Conservation (phyloP, 306 rosid genomes). For the Senna siamea region DNA sequence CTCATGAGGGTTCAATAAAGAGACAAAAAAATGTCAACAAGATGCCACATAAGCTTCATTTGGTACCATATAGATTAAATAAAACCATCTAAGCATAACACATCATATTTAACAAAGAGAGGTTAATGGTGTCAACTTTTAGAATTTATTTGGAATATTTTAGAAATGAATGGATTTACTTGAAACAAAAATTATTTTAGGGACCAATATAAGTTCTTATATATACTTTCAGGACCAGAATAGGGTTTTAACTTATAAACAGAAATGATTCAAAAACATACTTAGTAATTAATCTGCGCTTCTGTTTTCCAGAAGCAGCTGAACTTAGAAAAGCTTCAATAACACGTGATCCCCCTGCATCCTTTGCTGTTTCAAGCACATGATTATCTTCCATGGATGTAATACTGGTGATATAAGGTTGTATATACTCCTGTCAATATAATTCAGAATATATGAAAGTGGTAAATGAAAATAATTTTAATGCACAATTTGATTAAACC, state of each 20-base stretch:
- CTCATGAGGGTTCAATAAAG: too few species aligned
- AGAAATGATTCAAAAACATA: conserved; percentile 46
- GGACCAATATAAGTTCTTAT: too few species aligned
- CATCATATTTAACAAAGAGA: too few species aligned
- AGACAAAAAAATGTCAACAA: too few species aligned
- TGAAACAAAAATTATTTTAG: too few species aligned
- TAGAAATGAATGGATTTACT: too few species aligned
- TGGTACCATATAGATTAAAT: too few species aligned
- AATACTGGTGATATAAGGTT: conserved; percentile 71
- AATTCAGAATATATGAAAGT: conserved; percentile 8
- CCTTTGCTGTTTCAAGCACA: conserved; percentile 69
- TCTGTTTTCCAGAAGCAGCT: conserved; percentile 69
- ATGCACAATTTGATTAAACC: conserved; percentile 13
- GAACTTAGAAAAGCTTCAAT: conserved; percentile 85
- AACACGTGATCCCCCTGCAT: conserved; percentile 76
- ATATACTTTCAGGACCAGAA: too few species aligned
- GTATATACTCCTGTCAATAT: conserved; percentile 63
- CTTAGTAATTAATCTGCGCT: conserved; percentile 72
- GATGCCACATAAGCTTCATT: too few species aligned
- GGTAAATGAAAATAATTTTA: conserved; percentile 26
- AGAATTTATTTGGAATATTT: too few species aligned
- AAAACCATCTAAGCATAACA: too few species aligned
- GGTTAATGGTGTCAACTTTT: too few species aligned
- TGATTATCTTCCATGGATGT: conserved; percentile 63
- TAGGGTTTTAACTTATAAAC: neutral